Conservation (phyloP, 345 rosid genomes). For the Gossypium raimondii region DNA sequence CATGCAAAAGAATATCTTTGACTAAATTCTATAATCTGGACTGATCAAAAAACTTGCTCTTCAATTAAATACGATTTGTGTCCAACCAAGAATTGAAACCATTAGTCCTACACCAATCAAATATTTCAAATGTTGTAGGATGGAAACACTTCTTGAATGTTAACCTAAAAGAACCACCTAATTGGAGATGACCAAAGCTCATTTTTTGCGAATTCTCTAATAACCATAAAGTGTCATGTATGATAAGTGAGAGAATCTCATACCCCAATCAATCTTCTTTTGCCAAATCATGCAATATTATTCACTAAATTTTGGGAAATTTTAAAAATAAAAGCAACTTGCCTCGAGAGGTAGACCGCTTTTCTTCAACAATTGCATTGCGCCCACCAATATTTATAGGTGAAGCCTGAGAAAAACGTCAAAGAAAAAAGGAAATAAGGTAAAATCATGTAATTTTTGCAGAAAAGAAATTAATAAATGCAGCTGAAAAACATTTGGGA, state of each 20-base stretch:
- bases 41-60: not conserved
- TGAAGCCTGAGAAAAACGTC: conserved; percentile 62
- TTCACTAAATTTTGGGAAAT: not conserved
- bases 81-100: not conserved
- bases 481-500: conserved; percentile 42
- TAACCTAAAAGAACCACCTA: not conserved
- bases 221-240: not conserved
- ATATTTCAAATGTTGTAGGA: not conserved
- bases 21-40: not conserved
- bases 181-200: not conserved
- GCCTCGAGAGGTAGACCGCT: conserved; percentile 89
- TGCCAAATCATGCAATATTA: not conserved
- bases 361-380: conserved; percentile 68
- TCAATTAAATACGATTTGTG: not conserved
- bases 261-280: not conserved
- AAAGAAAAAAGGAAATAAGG: not conserved
- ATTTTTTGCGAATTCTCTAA: not conserved
- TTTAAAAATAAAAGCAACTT: conserved; percentile 29
- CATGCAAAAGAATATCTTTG: not conserved
- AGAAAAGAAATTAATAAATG: conserved; percentile 36
- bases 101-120: not conserved
- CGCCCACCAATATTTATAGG: conserved; percentile 64
- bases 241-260: not conserved
- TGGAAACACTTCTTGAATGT: not conserved
- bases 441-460: not conserved